Base-by-base conservation (phyloP, 495 filamentous ascomycete species). In the Xylaria bambusicola region DNA sequence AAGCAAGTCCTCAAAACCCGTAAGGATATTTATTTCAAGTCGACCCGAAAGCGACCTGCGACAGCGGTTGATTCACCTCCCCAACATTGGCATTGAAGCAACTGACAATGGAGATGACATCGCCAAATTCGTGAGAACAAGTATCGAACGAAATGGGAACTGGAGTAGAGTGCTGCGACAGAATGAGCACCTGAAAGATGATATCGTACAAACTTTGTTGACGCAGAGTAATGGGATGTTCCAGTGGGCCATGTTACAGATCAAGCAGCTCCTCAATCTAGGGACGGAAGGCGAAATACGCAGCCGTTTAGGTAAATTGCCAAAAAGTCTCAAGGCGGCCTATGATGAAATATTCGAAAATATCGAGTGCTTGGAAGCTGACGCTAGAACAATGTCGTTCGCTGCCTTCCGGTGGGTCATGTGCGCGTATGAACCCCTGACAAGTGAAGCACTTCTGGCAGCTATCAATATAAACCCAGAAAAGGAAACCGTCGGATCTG, bases 11-110 rank as follows among this genome's bases (percentile, higher is more conserved):
- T 31, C 46, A 26, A 70, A 64, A 3, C 65, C 65, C 0, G 64
- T 78, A 2, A 79, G 71, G 53, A 61, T 81, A 8, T 74, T 81
- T 53, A 70, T 81, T 48, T 79, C 77, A 15, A 78, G 74, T 49
- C 67, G 76, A 15, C 73, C 73, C 4, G 77, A 79, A 42, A 24
- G 52, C 15, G 52, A 54, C 3, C 42, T 54, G 36, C 44, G 51
- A n/a, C 66, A 74, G 21, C 70, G 75, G 23, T 33, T 57, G 17
- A 27, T 20, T 18, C 31, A 38, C 17, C 48, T 78, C 33, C 58
- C 71, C n/a, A 76, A 66, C 41, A 61, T 79, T 29, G 56, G 63
- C 13, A 76, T 80, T 33, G 47, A 66, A 26, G 72, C 75, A 6
- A 69, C 38, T 0, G 52, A 72, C 45, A 70, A 72, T 41, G 27